Evolutionary conservation across 2,329 filamentous ascomycete genomes (phyloP).

Genomic region (Aspergillus arachidicola): DNA sequence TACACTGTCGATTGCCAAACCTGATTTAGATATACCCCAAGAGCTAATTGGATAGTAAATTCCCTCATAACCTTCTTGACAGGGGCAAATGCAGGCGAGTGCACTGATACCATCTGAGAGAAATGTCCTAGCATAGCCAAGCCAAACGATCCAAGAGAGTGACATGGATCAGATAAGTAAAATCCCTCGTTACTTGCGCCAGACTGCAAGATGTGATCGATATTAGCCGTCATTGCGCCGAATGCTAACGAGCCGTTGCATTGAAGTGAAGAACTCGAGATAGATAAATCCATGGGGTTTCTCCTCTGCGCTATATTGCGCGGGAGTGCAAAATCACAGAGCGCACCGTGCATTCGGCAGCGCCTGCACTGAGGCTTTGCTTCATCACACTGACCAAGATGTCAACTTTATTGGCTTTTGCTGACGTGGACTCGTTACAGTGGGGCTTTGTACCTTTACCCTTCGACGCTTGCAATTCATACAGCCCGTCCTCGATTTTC

Average conservation of each 20-base stretch:
- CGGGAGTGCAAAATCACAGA: neutral
- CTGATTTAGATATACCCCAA: neutral
- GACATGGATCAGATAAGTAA: no score
- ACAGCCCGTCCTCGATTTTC: conserved; percentile 1
- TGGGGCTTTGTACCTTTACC: neutral
- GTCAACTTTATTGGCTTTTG: neutral
- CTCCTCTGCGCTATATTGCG: neutral
- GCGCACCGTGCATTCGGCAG: neutral
- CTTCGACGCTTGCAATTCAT: neutral
- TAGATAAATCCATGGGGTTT: no score
- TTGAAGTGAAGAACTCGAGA: no score
- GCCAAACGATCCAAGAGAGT: neutral
- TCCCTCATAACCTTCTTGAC: neutral
- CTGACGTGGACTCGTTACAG: no score
- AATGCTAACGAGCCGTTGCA: neutral
- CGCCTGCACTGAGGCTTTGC: neutral
- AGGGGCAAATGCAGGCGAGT: neutral
- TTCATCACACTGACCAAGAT: neutral
- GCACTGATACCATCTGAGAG: neutral
- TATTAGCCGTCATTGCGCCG: neutral
- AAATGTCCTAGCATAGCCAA: conserved; percentile 1
- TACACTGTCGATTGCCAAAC: no score
- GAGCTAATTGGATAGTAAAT: neutral
- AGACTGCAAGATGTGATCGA: neutral
- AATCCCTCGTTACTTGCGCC: neutral